Base-by-base conservation (phyloP, 2,329 filamentous ascomycete genomes). In the Aureobasidium zeae region DNA sequence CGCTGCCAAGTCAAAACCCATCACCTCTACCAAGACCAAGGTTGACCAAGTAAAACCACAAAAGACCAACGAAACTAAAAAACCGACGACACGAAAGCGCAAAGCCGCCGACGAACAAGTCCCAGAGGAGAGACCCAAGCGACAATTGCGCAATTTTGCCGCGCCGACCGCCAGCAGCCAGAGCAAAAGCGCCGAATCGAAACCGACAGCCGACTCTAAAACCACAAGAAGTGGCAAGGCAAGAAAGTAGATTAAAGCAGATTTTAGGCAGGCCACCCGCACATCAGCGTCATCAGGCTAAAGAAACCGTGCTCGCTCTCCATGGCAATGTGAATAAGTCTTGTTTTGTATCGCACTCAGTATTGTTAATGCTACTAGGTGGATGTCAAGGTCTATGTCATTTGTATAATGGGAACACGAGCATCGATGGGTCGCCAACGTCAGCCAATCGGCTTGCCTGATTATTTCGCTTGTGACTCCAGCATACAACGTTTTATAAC, bases 161-260 rank as follows among this genome's bases (percentile, higher is more conserved):
- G 58, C 61, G 12, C 57, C 62, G 6, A 64, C 62, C 9, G 57
- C 60, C 31, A 55, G 59, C 41, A 63, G 59, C 41, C 57, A 59
- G 38, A 57, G 56, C 15, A 54, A 50, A 17, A 26, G 8, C 8
- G 10, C 43, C 13, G 43, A 45, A 2, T 15, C 48, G 11, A 38
- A 45, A 16, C n/a, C n/a, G n/a, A n/a, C 44, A 8, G 21, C 34
- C 10, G 44, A 34, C 2, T 2, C 35, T 2, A 46, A 42, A 33
- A 47, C 29, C 12, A 45, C 43, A 7, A 32, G 43, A 22, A 45
- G 43, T 16, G 43, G 43, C 7, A 39, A 10, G 15, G 21, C 28
- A 21, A 45, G 35, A 34, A 37, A 39, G 16, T 45, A 44, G 25
- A 29, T 5, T 28, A 10, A 19, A 2, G 13, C 22, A 41, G 37